These are phyloP conservation scores for Entelexis sorbosivorans DNA, from an alignment of 1,139 yeast genomes.

Conservation along the genomic window DNA sequence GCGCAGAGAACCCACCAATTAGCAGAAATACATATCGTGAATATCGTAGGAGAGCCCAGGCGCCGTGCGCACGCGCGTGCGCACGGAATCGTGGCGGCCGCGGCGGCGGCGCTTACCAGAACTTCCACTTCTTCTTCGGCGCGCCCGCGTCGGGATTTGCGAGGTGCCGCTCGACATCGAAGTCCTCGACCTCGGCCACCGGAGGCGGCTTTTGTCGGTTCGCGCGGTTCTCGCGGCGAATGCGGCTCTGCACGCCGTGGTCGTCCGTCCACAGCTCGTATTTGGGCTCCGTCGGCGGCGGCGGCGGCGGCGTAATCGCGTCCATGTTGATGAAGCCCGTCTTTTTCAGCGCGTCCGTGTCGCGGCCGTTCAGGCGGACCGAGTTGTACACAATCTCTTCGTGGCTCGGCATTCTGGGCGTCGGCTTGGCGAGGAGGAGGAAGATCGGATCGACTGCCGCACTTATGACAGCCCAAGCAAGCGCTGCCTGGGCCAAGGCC, in stretches of 20 bases:
- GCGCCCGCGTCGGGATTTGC: conserved; percentile 4
- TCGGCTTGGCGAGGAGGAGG: background rate
- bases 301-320: background rate
- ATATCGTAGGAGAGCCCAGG: background rate
- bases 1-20: background rate
- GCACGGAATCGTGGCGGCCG: background rate
- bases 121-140: conserved; percentile 18
- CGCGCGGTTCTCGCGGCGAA: conserved; percentile 21
- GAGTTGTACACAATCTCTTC: conserved; percentile 14
- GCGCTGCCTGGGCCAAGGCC: background rate
- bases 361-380: conserved; percentile 17
- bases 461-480: background rate
- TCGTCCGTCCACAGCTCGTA: conserved; percentile 22
- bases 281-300: conserved; percentile 10
- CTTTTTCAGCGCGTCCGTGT: conserved; percentile 13
- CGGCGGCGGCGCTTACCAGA: conserved; percentile 13
- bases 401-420: conserved; percentile 6
- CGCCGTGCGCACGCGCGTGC: background rate
- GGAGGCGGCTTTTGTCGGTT: conserved; percentile 14
- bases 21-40: conserved; percentile 2
- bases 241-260: conserved; percentile 15
- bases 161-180: conserved; percentile 18
- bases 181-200: conserved; percentile 22
- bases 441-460: background rate
- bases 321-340: conserved; percentile 19